Conservation (phyloP, 2,329 filamentous ascomycete species). For the Fusarium oxysporum region DNA sequence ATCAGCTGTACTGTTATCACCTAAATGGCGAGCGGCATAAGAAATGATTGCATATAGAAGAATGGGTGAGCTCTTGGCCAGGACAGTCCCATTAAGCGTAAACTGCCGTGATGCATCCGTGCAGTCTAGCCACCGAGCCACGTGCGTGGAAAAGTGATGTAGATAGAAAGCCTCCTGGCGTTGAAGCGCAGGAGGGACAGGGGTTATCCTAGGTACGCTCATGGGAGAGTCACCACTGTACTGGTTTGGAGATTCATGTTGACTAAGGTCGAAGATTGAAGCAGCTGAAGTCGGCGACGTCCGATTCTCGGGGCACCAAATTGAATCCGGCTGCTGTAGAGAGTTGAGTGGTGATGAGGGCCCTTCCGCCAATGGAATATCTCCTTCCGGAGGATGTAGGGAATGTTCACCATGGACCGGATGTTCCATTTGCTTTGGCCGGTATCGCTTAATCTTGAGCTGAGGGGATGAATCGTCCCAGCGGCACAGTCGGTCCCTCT, state of each 20-base stretch:
- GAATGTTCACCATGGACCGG: not conserved
- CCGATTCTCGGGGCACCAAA: not conserved
- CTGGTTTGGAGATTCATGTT: constrained; percentile 2
- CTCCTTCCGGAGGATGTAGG: not conserved
- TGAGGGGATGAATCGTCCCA: not conserved
- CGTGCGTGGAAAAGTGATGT: constrained; percentile 22
- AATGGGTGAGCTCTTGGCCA: constrained; percentile 6
- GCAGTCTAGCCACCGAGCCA: constrained; percentile 34
- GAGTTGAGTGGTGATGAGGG: not conserved
- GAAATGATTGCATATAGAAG: constrained; percentile 5
- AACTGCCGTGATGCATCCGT: constrained; percentile 36
- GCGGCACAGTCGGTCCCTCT: not conserved
- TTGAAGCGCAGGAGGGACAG: not conserved
- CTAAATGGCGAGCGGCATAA: constrained; percentile 5
- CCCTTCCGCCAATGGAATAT: not conserved
- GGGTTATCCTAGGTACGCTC: not conserved
- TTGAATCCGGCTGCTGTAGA: not conserved
- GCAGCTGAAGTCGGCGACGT: not conserved
- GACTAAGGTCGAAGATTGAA: not conserved
- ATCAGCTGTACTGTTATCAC: not conserved
- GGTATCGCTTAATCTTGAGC: not conserved
- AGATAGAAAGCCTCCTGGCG: constrained; percentile 22
- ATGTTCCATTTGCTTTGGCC: not conserved
- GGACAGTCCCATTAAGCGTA: constrained; percentile 17
- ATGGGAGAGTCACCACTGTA: not conserved